Percentiles rank a stretch among this genome's conserved stretches.
Evolutionary conservation across 129 eudicot species (phyloP).

Genomic region (Artemisia argyi): DNA sequence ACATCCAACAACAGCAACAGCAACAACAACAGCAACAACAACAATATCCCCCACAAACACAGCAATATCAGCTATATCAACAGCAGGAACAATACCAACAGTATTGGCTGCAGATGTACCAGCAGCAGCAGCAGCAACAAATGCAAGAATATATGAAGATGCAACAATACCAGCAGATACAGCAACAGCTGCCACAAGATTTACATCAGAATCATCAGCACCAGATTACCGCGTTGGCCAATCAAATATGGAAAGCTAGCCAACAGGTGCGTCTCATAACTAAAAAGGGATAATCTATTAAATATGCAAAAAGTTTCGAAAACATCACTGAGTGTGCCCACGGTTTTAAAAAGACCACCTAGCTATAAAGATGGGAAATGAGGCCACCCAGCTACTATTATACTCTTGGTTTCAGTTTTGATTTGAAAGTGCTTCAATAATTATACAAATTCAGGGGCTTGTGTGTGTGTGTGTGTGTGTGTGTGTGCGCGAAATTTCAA

Average conservation of each 20-base stretch:
- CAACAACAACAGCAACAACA: conserved; percentile 42
- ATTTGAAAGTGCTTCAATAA: neutral
- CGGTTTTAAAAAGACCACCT: too few relatives aligned
- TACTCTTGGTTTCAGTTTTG: neutral
- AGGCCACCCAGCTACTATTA: too few relatives aligned
- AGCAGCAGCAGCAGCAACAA: conserved; percentile 55
- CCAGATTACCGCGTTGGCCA: conserved; percentile 25
- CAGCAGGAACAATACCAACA: conserved; percentile 53
- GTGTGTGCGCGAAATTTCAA: too few relatives aligned
- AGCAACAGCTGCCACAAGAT: conserved; percentile 30
- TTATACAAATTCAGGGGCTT: neutral
- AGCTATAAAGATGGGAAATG: too few relatives aligned
- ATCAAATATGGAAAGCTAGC: conserved; percentile 27
- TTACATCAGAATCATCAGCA: conserved; percentile 34
- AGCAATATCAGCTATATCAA: conserved; percentile 38
- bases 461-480: too few relatives aligned
- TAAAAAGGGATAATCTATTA: neutral
- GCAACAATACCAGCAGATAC: conserved; percentile 47
- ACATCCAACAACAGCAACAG: conserved; percentile 23
- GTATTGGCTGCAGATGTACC: conserved; percentile 28
- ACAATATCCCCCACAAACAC: conserved; percentile 21
- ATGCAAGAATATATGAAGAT: conserved; percentile 34
- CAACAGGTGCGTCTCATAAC: conserved; percentile 40
- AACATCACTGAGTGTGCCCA: too few relatives aligned
- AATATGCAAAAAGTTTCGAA: neutral